Evolutionary conservation across 306 rosid genomes (phyloP).

Genomic region (Lathyrus oleraceus): DNA sequence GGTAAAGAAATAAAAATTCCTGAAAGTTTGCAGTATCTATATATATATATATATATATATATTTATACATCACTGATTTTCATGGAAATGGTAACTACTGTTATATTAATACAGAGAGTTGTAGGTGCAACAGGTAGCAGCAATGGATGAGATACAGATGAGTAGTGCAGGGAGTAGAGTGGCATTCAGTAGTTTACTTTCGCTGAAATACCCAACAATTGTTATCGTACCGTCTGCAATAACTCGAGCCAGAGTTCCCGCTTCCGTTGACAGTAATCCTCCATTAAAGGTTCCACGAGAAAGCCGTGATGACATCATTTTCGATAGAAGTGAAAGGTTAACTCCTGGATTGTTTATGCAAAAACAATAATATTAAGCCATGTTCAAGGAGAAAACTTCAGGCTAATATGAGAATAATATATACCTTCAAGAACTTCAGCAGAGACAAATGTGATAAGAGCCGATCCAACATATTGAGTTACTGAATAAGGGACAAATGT

Average conservation of each 20-base stretch:
- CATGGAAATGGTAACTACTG: background rate
- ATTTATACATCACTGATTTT: slow-evolving; percentile 27
- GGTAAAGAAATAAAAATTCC: too few species aligned
- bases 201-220: slow-evolving; percentile 61
- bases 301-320: slow-evolving; percentile 83
- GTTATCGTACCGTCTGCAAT: slow-evolving; percentile 88
- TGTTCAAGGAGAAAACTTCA: slow-evolving; percentile 11
- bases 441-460: slow-evolving; percentile 74
- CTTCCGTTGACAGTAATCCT: slow-evolving; percentile 82
- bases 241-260: slow-evolving; percentile 89
- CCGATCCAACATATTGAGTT: slow-evolving; percentile 83
- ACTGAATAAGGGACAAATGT: slow-evolving; percentile 58
- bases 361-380: slow-evolving; percentile 10
- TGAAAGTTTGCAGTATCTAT: background rate
- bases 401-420: background rate
- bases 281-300: slow-evolving; percentile 82
- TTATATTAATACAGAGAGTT: slow-evolving; percentile 72
- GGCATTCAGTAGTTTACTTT: slow-evolving; percentile 61
- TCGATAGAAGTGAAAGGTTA: slow-evolving; percentile 80
- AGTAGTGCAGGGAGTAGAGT: slow-evolving; percentile 72
- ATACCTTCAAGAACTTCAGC: slow-evolving; percentile 93
- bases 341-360: slow-evolving; percentile 59
- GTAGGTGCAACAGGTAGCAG: slow-evolving; percentile 74
- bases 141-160: slow-evolving; percentile 67
- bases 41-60: slow-evolving; percentile 13